Base-by-base conservation (phyloP, 352 stramenopile species). In the Phytophthora pinifolia region DNA sequence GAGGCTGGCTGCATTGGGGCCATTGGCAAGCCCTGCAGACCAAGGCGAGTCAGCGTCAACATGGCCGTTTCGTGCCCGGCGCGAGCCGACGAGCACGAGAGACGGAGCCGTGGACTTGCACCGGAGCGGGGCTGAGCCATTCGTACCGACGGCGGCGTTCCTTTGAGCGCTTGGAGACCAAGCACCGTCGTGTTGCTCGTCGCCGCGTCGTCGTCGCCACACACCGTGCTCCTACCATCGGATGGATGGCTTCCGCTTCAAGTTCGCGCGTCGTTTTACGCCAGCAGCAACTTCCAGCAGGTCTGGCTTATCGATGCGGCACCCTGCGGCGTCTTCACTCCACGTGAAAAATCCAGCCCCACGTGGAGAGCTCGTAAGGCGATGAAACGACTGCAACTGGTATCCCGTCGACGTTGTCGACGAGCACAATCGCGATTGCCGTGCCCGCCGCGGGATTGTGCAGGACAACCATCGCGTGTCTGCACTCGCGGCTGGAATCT, bases 51-150 rank as follows among this genome's bases (percentile, higher is more conserved):
- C 34, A 14, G 36, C 43, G 29, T 61, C 58, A 61, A 44, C 44
- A 50, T 50, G 14, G 25, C 17, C 31, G 49, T 46, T 57, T 20
- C 14, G 13, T 12, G 20, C n/a, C n/a, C n/a, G n/a, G n/a, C n/a
- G n/a, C n/a, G n/a, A n/a, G n/a, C n/a, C n/a, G n/a, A n/a, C n/a
- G n/a, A n/a, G n/a, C 20, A 25, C 44, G 22, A 65, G 58, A 66
- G 50, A 58, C 47, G 47, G 48, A 56, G 48, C 54, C 29, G 7
- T 22, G 33, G 45, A 59, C 56, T 62, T 67, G 62, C 49, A 54
- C 22, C 36, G 50, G 37, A 61, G 48, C 29, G 22, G 41, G 15
- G 41, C 46, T 54, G n/a, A 17, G 14, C 41, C n/a, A 59, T 44
- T 59, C 35, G 27, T 22, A 51, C 22, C 39, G 37, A 63, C 55